Conservation (phyloP, 306 rosid species). For the Vicia villosa region DNA sequence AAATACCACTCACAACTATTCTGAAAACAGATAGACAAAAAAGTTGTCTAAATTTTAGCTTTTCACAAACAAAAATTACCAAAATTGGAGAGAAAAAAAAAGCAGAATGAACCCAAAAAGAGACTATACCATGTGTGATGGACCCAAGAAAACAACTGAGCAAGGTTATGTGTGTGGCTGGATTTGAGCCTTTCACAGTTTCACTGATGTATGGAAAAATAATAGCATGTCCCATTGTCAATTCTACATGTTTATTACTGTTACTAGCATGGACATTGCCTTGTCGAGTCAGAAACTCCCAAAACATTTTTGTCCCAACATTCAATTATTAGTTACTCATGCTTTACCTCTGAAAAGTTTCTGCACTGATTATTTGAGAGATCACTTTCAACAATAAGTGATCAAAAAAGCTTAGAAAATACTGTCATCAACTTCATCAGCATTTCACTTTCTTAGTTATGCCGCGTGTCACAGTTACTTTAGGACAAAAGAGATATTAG, state of each 20-base stretch:
- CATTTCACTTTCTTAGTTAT: background rate
- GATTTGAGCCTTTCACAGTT: background rate
- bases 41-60: background rate
- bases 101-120: background rate
- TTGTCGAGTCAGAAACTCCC: background rate
- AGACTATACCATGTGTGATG: background rate
- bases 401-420: background rate
- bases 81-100: background rate
- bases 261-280: background rate
- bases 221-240: background rate
- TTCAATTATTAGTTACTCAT: background rate
- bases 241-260: background rate
- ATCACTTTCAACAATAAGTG: background rate
- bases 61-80: background rate
- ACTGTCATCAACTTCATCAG: background rate
- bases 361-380: background rate
- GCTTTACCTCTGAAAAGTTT: background rate
- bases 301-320: background rate
- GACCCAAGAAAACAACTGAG: background rate
- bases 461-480: background rate
- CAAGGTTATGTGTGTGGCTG: background rate
- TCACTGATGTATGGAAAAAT: background rate
- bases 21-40: no score
- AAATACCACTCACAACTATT: background rate
- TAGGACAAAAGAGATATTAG: background rate